These are phyloP conservation scores for Phytophthora multivora DNA, from an alignment of 352 stramenopile genomes.

Conservation along the genomic window DNA sequence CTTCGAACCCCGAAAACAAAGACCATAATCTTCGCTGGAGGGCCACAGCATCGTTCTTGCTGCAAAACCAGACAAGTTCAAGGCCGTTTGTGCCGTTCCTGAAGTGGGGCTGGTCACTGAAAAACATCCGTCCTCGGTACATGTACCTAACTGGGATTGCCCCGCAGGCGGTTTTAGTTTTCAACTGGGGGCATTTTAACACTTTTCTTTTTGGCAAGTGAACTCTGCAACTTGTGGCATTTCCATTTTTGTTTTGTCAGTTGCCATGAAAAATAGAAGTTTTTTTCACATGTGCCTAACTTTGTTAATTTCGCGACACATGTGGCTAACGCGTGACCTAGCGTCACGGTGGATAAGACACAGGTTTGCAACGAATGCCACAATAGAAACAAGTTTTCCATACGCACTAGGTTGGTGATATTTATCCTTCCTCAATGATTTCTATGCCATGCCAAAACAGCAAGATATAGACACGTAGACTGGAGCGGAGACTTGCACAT, in stretches of 20 bases:
- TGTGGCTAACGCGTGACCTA: too few species aligned
- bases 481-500: slow-evolving; percentile 4
- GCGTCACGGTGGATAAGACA: too few species aligned
- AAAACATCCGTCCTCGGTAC: slow-evolving; percentile 3
- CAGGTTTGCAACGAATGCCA: not conserved
- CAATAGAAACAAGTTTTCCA: slow-evolving; percentile 6
- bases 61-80: slow-evolving; percentile 17
- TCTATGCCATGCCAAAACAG: slow-evolving; percentile 1
- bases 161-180: too few species aligned
- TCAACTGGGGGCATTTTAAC: too few species aligned
- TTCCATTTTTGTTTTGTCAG: not conserved
- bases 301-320: too few species aligned
- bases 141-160: not conserved
- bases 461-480: slow-evolving; percentile 27
- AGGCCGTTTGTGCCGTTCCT: slow-evolving; percentile 1
- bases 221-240: too few species aligned
- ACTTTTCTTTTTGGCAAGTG: too few species aligned
- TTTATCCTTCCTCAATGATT: slow-evolving; percentile 6
- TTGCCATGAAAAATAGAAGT: too few species aligned
- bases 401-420: slow-evolving; percentile 15
- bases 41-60: not conserved
- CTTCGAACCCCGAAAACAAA: slow-evolving; percentile 12
- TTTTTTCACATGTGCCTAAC: not conserved
- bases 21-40: slow-evolving; percentile 3
- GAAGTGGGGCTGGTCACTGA: slow-evolving; percentile 5